Percentiles rank a stretch among this genome's conserved stretches.
Conservation (phyloP, 441 rosid species). For the Cnidoscolus chayamansa region DNA sequence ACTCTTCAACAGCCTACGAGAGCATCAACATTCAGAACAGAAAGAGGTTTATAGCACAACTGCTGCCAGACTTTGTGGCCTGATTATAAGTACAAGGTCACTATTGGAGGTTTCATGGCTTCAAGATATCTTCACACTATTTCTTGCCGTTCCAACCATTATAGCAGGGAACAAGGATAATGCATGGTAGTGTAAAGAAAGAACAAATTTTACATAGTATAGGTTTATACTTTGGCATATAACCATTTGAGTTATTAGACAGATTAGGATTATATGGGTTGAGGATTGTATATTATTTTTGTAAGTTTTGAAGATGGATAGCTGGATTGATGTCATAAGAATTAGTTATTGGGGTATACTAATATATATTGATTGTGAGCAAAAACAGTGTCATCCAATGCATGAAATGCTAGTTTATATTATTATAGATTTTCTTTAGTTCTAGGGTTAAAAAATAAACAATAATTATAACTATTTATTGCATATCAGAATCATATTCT, state of each 20-base stretch:
- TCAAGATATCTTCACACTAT: slow-evolving; percentile 30
- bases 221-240: slow-evolving; percentile 59
- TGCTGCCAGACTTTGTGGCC: slow-evolving; percentile 84
- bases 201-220: slow-evolving; percentile 48
- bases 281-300: slow-evolving; percentile 80
- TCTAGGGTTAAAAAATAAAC: not conserved
- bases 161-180: slow-evolving; percentile 25
- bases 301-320: slow-evolving; percentile 65
- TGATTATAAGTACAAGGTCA: slow-evolving; percentile 26
- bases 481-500: too few relatives aligned
- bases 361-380: slow-evolving; percentile 32
- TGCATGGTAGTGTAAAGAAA: slow-evolving; percentile 56
- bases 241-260: slow-evolving; percentile 53
- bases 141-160: slow-evolving; percentile 33
- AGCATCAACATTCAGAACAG: slow-evolving; percentile 67
- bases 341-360: slow-evolving; percentile 45
- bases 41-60: slow-evolving; percentile 80
- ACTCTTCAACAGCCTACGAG: slow-evolving; percentile 62
- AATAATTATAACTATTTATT: too few relatives aligned
- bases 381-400: slow-evolving; percentile 14
- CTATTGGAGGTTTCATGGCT: slow-evolving; percentile 16
- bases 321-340: slow-evolving; percentile 42
- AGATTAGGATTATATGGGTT: slow-evolving; percentile 57
- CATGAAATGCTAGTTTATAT: too few relatives aligned
- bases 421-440: not conserved